These are phyloP conservation scores for Quercus suber DNA, from an alignment of 306 rosid species.

Conservation along the genomic window DNA sequence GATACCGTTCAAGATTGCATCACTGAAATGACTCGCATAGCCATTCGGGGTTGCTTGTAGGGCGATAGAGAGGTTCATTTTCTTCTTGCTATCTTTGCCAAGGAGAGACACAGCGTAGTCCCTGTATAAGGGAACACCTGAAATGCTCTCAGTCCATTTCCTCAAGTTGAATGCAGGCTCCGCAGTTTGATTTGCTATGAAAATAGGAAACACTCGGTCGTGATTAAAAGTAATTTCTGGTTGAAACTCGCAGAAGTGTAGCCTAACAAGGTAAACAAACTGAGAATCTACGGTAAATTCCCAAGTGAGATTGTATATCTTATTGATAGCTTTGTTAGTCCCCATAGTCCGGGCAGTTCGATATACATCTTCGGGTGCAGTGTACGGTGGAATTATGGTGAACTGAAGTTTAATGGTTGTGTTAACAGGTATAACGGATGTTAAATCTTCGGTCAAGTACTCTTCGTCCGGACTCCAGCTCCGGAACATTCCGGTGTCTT, in stretches of 20 bases:
- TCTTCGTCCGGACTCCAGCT: conserved; percentile 9
- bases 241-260: no score
- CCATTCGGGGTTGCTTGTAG: accelerated
- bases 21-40: accelerated
- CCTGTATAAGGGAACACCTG: not conserved
- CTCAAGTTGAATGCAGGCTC: not conserved
- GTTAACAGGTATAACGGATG: no score
- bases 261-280: no score
- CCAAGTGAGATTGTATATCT: no score
- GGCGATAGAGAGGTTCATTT: no score
- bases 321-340: accelerated
- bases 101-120: not conserved
- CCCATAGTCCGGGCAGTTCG: no score
- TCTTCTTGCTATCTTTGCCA: accelerated
- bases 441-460: not conserved
- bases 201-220: conserved; percentile 4
- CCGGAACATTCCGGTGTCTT: conserved; percentile 37
- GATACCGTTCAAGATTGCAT: conserved; percentile 23
- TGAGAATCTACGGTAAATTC: no score
- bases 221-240: accelerated
- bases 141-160: not conserved
- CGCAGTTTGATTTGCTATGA: conserved; percentile 38
- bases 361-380: no score
- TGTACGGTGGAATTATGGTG: accelerated
- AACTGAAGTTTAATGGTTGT: no score